These are phyloP conservation scores for Purpureocillium lavendulum DNA, from an alignment of 2,329 filamentous ascomycete species.

Conservation along the genomic window DNA sequence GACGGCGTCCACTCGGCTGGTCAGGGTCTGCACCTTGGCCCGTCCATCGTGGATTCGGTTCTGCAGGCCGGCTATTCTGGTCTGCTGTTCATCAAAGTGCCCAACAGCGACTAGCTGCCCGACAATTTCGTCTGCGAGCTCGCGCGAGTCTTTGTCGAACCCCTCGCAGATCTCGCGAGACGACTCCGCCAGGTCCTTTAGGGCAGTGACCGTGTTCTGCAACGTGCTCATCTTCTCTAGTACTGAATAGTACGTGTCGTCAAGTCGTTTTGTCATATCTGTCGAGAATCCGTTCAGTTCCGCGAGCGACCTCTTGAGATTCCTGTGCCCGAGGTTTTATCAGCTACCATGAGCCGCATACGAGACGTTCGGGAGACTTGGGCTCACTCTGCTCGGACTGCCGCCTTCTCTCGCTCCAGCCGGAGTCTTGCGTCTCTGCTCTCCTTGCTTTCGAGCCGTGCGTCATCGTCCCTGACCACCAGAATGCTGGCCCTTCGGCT, in stretches of 20 bases:
- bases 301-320: slow-evolving; percentile 39
- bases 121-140: slow-evolving; percentile 51
- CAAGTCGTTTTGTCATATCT: slow-evolving; percentile 55
- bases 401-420: slow-evolving; percentile 26
- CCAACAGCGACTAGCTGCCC: slow-evolving; percentile 52
- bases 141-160: slow-evolving; percentile 52
- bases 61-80: slow-evolving; percentile 53
- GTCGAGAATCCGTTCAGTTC: slow-evolving; percentile 53
- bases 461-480: slow-evolving; percentile 20
- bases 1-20: slow-evolving; percentile 55
- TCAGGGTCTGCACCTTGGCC: slow-evolving; percentile 49
- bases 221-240: slow-evolving; percentile 59
- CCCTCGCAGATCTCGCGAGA: slow-evolving; percentile 48
- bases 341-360: no score
- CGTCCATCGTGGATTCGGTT: slow-evolving; percentile 52
- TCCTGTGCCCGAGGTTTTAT: no score
- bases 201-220: slow-evolving; percentile 52
- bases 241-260: slow-evolving; percentile 67
- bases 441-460: slow-evolving; percentile 21
- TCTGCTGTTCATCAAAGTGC: slow-evolving; percentile 57
- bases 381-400: slow-evolving; percentile 22
- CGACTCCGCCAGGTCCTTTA: slow-evolving; percentile 59
- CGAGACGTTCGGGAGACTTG: no score
- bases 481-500: slow-evolving; percentile 35
- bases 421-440: slow-evolving; percentile 30